phyloP scores from a whole-genome alignment of 306 rosid species.

The Urtica urens region DNA sequence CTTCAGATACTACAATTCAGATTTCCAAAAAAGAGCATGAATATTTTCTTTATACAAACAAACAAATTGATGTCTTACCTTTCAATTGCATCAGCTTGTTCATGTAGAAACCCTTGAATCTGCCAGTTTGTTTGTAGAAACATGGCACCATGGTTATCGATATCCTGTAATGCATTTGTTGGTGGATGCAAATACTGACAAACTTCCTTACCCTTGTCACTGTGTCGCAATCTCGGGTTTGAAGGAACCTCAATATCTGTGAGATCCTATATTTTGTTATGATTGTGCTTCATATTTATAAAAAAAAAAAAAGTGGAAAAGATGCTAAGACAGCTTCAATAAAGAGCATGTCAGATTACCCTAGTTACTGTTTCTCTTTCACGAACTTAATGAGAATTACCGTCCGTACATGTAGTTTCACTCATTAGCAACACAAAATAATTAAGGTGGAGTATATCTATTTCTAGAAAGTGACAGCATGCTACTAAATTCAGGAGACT shows the following conservation, averaged over 20 bases:
- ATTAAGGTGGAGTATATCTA: no score
- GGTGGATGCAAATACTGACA: constrained; percentile 43
- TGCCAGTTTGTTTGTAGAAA: constrained; percentile 84
- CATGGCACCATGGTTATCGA: constrained; percentile 41
- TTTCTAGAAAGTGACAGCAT: no score
- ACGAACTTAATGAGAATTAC: no score
- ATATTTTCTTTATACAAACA: not conserved
- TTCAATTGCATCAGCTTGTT: constrained; percentile 81
- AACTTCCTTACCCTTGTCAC: constrained; percentile 39
- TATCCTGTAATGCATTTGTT: constrained; percentile 33
- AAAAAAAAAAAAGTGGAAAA: constrained; percentile 2
- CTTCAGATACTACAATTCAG: constrained; percentile 14
- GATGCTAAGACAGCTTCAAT: no score
- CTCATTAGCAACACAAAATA: no score
- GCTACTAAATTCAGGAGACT: no score
- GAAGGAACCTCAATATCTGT: constrained; percentile 61
- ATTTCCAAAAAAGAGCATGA: not conserved
- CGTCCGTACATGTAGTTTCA: no score
- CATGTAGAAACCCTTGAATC: constrained; percentile 86
- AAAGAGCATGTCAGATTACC: no score
- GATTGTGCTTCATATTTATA: constrained; percentile 4
- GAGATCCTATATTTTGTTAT: constrained; percentile 13
- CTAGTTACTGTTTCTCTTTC: no score
- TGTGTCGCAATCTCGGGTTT: constrained; percentile 39
- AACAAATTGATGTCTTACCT: constrained; percentile 33